Conservation (phyloP, 176 grass and related monocot species). For the Bothriochloa decipiens region DNA sequence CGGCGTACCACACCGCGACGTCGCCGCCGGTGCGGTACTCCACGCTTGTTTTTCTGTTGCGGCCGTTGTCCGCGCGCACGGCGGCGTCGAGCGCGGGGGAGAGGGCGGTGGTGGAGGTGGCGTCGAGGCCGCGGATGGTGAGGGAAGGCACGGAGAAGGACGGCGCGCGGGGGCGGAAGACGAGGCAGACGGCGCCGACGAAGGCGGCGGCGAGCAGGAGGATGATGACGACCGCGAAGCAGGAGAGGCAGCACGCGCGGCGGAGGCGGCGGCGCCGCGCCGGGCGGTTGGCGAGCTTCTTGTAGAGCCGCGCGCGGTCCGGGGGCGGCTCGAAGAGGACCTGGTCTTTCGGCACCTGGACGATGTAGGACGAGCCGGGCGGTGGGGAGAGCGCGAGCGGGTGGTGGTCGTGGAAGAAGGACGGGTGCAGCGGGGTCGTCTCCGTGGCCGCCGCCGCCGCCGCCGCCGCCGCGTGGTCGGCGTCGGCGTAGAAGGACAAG, state of each 20-base stretch:
- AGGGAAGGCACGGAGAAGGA: conserved; percentile 64
- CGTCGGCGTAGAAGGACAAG: background rate
- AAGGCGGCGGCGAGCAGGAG: conserved; percentile 16
- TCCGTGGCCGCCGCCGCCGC: background rate
- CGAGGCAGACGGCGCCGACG: conserved; percentile 44
- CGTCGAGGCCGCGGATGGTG: conserved; percentile 51
- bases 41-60: conserved; percentile 63
- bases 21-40: conserved; percentile 64
- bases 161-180: conserved; percentile 65
- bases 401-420: conserved; percentile 20
- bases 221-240: background rate
- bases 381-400: background rate
- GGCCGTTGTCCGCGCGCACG: conserved; percentile 63
- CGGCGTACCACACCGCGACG: conserved; percentile 51
- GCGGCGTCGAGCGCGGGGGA: conserved; percentile 47
- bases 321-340: conserved; percentile 67
- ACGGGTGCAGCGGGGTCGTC: conserved; percentile 44
- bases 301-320: conserved; percentile 54
- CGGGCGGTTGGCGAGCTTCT: conserved; percentile 50
- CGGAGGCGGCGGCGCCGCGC: conserved; percentile 41
- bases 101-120: background rate
- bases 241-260: background rate
- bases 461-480: too few relatives aligned
- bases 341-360: conserved; percentile 84
- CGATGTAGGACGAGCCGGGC: conserved; percentile 60